A percentile compares a stretch with the other conserved stretches of the same genome.
Conservation (phyloP, 371 early-diverging fungal species). For the Mucor piriformis region DNA sequence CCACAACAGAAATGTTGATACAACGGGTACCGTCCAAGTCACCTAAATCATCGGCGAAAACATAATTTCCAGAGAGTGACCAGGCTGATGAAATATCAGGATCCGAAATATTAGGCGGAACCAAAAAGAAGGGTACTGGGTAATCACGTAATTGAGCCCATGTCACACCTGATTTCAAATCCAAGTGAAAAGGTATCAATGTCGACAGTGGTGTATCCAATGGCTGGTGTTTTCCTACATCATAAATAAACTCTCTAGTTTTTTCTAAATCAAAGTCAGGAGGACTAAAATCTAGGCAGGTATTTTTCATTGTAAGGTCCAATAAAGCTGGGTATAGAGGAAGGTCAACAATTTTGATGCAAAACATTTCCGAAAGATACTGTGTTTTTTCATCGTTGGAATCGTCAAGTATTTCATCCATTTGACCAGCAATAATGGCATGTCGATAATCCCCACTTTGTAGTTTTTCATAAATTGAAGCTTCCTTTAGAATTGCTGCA, state of each 20-base stretch:
- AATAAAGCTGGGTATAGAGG: conserved; percentile 49
- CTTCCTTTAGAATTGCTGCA: conserved; percentile 31
- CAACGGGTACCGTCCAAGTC: conserved; percentile 36
- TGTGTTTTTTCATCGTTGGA: conserved; percentile 9
- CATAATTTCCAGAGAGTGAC: conserved; percentile 49
- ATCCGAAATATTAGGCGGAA: conserved; percentile 40
- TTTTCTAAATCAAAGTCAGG: conserved; percentile 54
- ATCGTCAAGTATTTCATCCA: conserved; percentile 19
- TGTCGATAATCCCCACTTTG: conserved; percentile 26
- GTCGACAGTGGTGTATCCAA: conserved; percentile 56
- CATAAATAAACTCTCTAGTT: conserved; percentile 61
- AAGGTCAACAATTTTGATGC: conserved; percentile 27
- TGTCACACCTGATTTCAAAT: conserved; percentile 44
- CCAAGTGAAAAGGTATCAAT: conserved; percentile 58
- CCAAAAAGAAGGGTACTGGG: conserved; percentile 53
- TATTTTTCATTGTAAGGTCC: conserved; percentile 39
- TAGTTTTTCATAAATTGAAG: conserved; percentile 14
- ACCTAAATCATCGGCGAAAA: conserved; percentile 47
- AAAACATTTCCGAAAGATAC: conserved; percentile 22
- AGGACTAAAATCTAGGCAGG: conserved; percentile 31
- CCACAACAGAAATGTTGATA: conserved; percentile 24
- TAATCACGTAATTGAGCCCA: conserved; percentile 64
- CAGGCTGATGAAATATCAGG: conserved; percentile 20
- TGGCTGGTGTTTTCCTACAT: conserved; percentile 63
- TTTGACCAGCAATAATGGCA: conserved; percentile 9